These are phyloP conservation scores for Fagus crenata DNA, from an alignment of 306 rosid genomes.

Conservation along the genomic window DNA sequence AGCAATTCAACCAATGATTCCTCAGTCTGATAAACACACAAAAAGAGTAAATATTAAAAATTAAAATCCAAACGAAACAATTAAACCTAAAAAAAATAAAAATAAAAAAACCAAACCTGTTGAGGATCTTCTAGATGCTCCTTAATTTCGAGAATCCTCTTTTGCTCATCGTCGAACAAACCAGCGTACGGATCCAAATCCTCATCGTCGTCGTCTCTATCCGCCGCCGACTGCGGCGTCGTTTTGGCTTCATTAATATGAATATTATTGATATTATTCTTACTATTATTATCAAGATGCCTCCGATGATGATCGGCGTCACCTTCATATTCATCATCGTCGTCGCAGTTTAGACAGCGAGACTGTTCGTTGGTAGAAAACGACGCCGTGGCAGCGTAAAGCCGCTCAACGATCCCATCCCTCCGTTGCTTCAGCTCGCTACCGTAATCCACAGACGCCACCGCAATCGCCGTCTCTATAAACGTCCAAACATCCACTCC, in stretches of 20 bases:
- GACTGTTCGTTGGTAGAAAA: slow-evolving; percentile 5
- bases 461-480: slow-evolving; percentile 80
- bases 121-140: slow-evolving; percentile 77
- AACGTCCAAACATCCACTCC: slow-evolving; percentile 87
- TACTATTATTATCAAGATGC: slow-evolving; percentile 7
- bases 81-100: neutral
- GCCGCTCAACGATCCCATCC: slow-evolving; percentile 75
- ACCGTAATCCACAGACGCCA: slow-evolving; percentile 66
- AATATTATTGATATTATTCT: neutral
- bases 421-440: slow-evolving; percentile 66
- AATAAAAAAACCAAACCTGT: slow-evolving; percentile 46
- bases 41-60: neutral
- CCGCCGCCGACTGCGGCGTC: slow-evolving; percentile 56
- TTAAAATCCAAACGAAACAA: neutral
- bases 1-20: slow-evolving; percentile 74
- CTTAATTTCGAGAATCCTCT: slow-evolving; percentile 78
- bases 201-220: slow-evolving; percentile 43
- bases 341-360: slow-evolving; percentile 52
- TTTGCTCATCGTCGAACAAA: slow-evolving; percentile 79
- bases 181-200: slow-evolving; percentile 69
- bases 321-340: slow-evolving; percentile 22
- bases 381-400: slow-evolving; percentile 46
- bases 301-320: slow-evolving; percentile 25
- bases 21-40: slow-evolving; percentile 50
- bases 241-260: slow-evolving; percentile 21